phyloP scores from a whole-genome alignment of 2,329 filamentous ascomycete genomes.

The Curvularia sp. region DNA sequence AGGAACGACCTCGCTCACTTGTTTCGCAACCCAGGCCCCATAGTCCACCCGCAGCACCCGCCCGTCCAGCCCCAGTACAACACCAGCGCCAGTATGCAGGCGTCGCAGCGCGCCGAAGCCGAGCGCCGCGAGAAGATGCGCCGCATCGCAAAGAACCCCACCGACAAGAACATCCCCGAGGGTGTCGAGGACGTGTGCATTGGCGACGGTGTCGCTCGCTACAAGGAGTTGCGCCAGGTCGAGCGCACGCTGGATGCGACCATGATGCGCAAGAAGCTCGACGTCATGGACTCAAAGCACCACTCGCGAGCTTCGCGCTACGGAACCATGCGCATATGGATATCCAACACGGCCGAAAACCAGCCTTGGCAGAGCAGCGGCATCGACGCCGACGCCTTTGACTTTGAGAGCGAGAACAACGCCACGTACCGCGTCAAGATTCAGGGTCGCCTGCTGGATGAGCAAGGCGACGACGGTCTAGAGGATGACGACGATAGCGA shows the following conservation, averaged over 20 bases:
- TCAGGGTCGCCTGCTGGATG: slow-evolving; percentile 78
- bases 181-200: slow-evolving; percentile 80
- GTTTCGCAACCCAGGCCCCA: slow-evolving; percentile 55
- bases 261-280: slow-evolving; percentile 91
- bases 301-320: slow-evolving; percentile 78
- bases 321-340: slow-evolving; percentile 89
- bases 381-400: slow-evolving; percentile 76
- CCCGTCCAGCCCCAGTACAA: slow-evolving; percentile 56
- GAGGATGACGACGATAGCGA: slow-evolving; percentile 40
- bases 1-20: slow-evolving; percentile 57
- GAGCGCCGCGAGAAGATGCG: slow-evolving; percentile 72
- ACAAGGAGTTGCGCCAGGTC: slow-evolving; percentile 82
- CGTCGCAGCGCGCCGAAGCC: slow-evolving; percentile 54
- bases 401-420: slow-evolving; percentile 78
- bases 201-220: slow-evolving; percentile 81
- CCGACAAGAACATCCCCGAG: slow-evolving; percentile 93
- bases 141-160: slow-evolving; percentile 85
- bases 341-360: slow-evolving; percentile 92
- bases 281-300: slow-evolving; percentile 82
- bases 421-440: slow-evolving; percentile 91
- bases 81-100: slow-evolving; percentile 48
- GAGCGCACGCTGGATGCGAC: slow-evolving; percentile 89
- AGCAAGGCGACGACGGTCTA: slow-evolving; percentile 48
- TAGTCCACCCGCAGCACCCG: slow-evolving; percentile 56
- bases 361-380: slow-evolving; percentile 86